Evolutionary conservation across 2,329 filamentous ascomycete species (phyloP).

Genomic region (Myriosclerotinia curreyana): DNA sequence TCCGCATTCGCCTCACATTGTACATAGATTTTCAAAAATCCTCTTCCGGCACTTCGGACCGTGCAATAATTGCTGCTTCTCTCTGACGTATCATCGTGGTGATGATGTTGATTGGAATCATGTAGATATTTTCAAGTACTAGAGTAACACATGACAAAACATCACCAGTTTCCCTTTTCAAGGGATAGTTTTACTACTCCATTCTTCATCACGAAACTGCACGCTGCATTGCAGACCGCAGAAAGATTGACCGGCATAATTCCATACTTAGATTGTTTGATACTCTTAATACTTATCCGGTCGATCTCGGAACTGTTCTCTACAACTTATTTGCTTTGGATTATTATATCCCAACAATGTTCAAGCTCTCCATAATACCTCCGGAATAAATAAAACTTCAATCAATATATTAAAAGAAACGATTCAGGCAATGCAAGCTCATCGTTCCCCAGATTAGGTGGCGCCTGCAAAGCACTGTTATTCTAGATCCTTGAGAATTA

Average conservation of each 20-base stretch:
- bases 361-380: neutral
- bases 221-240: neutral
- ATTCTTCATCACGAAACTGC: neutral
- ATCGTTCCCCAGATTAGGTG: constrained; percentile 3
- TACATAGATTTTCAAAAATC: neutral
- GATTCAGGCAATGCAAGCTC: constrained; percentile 16
- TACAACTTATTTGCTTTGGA: neutral
- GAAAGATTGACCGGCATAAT: constrained; percentile 13
- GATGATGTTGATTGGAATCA: constrained; percentile 1
- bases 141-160: constrained; percentile 1
- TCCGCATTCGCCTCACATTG: constrained; percentile 1
- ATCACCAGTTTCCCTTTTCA: neutral
- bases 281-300: neutral
- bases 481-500: neutral
- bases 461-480: constrained; percentile 16
- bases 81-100: neutral
- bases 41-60: constrained; percentile 16
- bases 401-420: constrained; percentile 3
- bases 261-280: constrained; percentile 15
- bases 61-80: constrained; percentile 2
- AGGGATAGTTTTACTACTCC: neutral
- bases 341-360: neutral
- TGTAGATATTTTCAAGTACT: neutral
- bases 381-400: constrained; percentile 8
- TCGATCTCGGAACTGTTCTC: neutral